A percentile compares a stretch with the other conserved stretches of the same genome.
Conservation (phyloP, 495 filamentous ascomycete species). For the Penicillium steckii region DNA sequence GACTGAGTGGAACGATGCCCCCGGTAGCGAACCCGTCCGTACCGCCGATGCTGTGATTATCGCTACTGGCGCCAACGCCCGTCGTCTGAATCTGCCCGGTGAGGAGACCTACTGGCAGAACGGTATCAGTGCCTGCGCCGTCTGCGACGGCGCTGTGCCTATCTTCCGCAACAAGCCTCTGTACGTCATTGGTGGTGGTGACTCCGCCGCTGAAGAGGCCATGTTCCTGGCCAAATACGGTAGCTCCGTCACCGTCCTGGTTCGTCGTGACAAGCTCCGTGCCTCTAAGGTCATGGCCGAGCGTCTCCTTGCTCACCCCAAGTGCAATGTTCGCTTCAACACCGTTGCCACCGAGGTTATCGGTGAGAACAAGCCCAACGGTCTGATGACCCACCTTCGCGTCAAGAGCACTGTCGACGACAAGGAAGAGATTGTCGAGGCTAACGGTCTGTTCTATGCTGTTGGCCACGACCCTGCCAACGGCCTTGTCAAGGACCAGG, state of each 20-base stretch:
- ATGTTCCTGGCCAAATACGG: constrained; percentile 98
- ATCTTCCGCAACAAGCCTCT: constrained; percentile 97
- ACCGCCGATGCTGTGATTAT: constrained; percentile 92
- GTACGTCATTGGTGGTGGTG: constrained; percentile 94
- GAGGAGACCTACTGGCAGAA: constrained; percentile 96
- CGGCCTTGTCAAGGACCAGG: constrained; percentile 76
- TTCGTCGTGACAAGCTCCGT: constrained; percentile 79
- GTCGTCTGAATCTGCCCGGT: constrained; percentile 76
- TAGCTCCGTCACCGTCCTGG: constrained; percentile 87
- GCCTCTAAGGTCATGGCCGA: constrained; percentile 92
- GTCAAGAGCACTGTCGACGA: constrained; percentile 78
- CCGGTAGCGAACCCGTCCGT: constrained; percentile 59
- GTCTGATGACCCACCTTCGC: constrained; percentile 80
- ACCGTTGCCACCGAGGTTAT: constrained; percentile 75
- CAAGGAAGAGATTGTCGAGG: constrained; percentile 75
- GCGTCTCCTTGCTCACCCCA: constrained; percentile 75
- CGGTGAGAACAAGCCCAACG: constrained; percentile 69
- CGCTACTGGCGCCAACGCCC: constrained; percentile 90
- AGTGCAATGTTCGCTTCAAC: constrained; percentile 87
- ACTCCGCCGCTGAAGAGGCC: constrained; percentile 96
- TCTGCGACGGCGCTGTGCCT: constrained; percentile 95
- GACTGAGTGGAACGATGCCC: constrained; percentile 76
- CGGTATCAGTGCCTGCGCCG: constrained; percentile 93
- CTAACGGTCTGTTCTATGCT: constrained; percentile 96
- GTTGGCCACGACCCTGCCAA: constrained; percentile 97